Percentiles rank a stretch among this genome's conserved stretches.
Conservation (phyloP, 192 early-diverging fungal species). For the Phycomyces blakesleeanus region DNA sequence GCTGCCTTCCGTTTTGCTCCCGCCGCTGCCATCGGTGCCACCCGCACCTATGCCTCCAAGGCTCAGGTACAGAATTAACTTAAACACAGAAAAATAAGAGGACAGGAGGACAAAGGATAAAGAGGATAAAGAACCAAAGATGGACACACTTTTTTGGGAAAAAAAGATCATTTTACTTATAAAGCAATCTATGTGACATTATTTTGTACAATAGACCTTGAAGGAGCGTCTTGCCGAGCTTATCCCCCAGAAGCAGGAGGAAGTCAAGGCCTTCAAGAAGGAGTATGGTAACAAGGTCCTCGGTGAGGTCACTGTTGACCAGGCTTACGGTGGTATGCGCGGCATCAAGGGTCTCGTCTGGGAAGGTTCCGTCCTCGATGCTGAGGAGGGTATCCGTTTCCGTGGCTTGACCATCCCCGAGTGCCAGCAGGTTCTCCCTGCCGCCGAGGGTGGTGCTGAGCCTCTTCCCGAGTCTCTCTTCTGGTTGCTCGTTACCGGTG, state of each 20-base stretch:
- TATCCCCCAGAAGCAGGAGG: slow-evolving; percentile 91
- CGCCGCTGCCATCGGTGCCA: slow-evolving; percentile 36
- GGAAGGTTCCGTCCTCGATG: slow-evolving; percentile 97
- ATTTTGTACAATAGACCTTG: slow-evolving; percentile 74
- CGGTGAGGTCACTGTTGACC: slow-evolving; percentile 95
- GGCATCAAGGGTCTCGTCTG: slow-evolving; percentile 99
- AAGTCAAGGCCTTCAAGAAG: slow-evolving; percentile 91
- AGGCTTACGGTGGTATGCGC: slow-evolving; percentile 98
- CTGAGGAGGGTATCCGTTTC: slow-evolving; percentile 99
- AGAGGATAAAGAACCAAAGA: too few relatives aligned
- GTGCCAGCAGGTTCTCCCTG: slow-evolving; percentile 88
- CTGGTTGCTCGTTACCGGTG: slow-evolving; percentile 97
- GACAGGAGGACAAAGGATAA: slow-evolving; percentile 4
- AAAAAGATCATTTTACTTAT: too few relatives aligned
- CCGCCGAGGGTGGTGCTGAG: slow-evolving; percentile 82
- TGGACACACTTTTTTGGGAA: too few relatives aligned
- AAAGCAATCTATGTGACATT: too few relatives aligned
- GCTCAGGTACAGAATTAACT: slow-evolving; percentile 33
- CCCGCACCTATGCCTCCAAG: slow-evolving; percentile 49
- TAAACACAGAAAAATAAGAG: background rate
- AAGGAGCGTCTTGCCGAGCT: slow-evolving; percentile 93
- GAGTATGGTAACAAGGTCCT: slow-evolving; percentile 88
- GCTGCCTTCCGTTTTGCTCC: slow-evolving; percentile 30
- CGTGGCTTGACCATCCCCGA: slow-evolving; percentile 94
- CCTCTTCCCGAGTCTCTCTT: slow-evolving; percentile 98